phyloP scores from a whole-genome alignment of 352 stramenopile genomes.

The Phytophthora macrochlamydospora region DNA sequence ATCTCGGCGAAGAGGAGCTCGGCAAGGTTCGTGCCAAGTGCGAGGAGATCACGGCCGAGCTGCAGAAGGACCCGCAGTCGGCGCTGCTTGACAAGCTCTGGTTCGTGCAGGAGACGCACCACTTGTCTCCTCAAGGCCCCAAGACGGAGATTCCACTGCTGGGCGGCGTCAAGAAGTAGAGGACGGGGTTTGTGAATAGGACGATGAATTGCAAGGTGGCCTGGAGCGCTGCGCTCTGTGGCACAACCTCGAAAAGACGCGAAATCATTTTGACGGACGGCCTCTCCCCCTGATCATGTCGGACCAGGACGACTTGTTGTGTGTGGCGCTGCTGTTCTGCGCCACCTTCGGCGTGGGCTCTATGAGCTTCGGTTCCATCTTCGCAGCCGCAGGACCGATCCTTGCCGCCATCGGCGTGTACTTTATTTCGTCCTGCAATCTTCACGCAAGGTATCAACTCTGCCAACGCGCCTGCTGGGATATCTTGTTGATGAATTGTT shows the following conservation, averaged over 20 bases:
- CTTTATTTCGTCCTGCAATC: conserved; percentile 80
- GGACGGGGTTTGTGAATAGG: background rate
- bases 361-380: conserved; percentile 76
- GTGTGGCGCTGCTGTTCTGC: conserved; percentile 74
- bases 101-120: conserved; percentile 75
- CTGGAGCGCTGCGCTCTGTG: background rate
- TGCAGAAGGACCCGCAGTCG: conserved; percentile 28
- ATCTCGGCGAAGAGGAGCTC: conserved; percentile 42
- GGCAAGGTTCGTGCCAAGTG: conserved; percentile 47
- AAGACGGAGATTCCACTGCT: conserved; percentile 53
- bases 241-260: conserved; percentile 26
- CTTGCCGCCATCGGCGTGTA: conserved; percentile 67
- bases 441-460: conserved; percentile 53
- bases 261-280: conserved; percentile 7
- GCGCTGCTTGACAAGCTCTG: conserved; percentile 60
- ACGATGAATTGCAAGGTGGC: background rate
- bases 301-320: conserved; percentile 53
- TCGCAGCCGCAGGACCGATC: conserved; percentile 59
- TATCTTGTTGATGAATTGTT: background rate
- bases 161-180: conserved; percentile 9
- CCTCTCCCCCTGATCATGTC: conserved; percentile 14
- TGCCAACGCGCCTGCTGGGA: too few species aligned
- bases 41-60: conserved; percentile 51
- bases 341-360: conserved; percentile 75
- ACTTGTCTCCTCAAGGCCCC: conserved; percentile 57